These are phyloP conservation scores for Endogone sp. DNA, from an alignment of 192 early-diverging fungal species.

Conservation along the genomic window DNA sequence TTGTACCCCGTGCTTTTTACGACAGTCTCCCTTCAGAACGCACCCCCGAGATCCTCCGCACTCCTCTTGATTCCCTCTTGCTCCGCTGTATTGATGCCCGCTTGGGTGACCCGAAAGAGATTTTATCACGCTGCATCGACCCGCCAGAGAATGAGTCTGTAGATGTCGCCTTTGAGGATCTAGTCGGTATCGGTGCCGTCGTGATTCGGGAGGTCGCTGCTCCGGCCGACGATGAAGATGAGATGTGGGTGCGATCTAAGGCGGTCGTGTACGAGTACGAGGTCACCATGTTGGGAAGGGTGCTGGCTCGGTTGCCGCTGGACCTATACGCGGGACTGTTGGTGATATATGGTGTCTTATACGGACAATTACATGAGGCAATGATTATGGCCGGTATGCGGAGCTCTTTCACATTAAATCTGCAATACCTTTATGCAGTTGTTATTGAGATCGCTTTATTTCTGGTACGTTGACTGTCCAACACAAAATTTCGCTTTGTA, in stretches of 20 bases:
- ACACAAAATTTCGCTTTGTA: no score
- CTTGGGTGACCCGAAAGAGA: constrained; percentile 14
- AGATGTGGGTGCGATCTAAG: not conserved
- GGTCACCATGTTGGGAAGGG: constrained; percentile 18
- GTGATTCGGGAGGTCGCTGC: not conserved
- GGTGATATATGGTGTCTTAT: constrained; percentile 16
- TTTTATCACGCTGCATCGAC: constrained; percentile 18
- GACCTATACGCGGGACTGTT: constrained; percentile 24
- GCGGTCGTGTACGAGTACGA: constrained; percentile 3
- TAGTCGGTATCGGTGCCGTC: constrained; percentile 19
- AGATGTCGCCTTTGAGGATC: constrained; percentile 21
- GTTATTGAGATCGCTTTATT: no score
- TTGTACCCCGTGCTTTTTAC: constrained; percentile 18
- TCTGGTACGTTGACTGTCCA: no score
- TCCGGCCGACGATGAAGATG: not conserved
- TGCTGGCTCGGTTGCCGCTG: constrained; percentile 19
- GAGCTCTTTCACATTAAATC: not conserved
- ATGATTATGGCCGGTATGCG: constrained; percentile 20
- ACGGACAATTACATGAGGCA: constrained; percentile 15
- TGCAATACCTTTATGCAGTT: not conserved
- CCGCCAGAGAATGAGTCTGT: constrained; percentile 18
- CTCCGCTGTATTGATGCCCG: constrained; percentile 20
- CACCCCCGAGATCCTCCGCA: constrained; percentile 22
- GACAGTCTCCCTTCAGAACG: constrained; percentile 12
- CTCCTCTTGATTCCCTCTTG: constrained; percentile 17